Evolutionary conservation across 2,329 filamentous ascomycete species (phyloP).

Genomic region (Moelleriella libera): DNA sequence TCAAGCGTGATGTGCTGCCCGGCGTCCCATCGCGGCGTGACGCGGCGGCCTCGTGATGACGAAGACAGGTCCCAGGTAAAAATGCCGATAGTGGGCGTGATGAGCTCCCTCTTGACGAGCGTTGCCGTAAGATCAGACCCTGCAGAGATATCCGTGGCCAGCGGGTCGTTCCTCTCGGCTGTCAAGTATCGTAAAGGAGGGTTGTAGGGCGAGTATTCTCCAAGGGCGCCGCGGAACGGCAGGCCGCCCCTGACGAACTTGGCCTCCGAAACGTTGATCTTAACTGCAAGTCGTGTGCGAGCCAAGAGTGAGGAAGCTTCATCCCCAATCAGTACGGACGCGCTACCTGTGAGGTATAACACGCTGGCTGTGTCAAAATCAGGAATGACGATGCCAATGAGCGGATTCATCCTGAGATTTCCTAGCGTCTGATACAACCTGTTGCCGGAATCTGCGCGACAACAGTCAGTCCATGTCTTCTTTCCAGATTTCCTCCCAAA

Average conservation of each 20-base stretch:
- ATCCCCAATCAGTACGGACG: constrained; percentile 50
- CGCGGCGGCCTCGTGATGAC: background rate
- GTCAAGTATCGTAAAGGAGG: constrained; percentile 53
- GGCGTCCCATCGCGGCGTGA: constrained; percentile 35
- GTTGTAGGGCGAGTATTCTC: constrained; percentile 64
- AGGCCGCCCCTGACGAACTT: constrained; percentile 51
- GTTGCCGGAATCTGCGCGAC: constrained; percentile 52
- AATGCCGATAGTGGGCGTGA: constrained; percentile 54
- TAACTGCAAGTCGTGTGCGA: constrained; percentile 58
- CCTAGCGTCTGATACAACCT: constrained; percentile 72
- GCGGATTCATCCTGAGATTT: constrained; percentile 54
- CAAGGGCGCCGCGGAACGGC: constrained; percentile 47
- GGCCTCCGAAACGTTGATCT: constrained; percentile 45
- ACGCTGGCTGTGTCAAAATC: constrained; percentile 61
- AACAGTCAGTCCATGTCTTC: constrained; percentile 1
- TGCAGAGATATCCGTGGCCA: constrained; percentile 4
- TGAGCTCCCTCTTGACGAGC: constrained; percentile 39
- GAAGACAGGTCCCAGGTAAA: constrained; percentile 36
- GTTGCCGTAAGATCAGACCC: constrained; percentile 27
- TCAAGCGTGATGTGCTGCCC: constrained; percentile 71
- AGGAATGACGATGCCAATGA: constrained; percentile 57
- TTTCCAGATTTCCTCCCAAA: background rate
- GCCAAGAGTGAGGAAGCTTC: constrained; percentile 50
- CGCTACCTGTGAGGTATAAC: constrained; percentile 58
- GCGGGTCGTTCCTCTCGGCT: constrained; percentile 39